Percentiles rank a stretch among this genome's conserved stretches.
Evolutionary conservation across 345 rosid genomes (phyloP).

Genomic region (Microthlaspi erraticum): DNA sequence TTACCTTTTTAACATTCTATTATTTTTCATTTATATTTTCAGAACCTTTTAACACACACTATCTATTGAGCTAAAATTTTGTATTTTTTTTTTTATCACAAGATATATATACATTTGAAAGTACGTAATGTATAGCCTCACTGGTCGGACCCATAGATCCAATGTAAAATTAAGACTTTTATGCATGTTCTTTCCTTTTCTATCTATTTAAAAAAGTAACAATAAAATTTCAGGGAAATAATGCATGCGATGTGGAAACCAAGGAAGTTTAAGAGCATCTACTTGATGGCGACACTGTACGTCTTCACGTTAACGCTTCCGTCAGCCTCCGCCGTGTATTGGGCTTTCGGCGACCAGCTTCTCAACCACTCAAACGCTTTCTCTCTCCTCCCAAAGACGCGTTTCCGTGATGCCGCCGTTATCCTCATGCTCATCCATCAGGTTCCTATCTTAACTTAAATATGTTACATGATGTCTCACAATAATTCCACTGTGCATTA

Average conservation of each 20-base stretch:
- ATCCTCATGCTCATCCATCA: conserved; percentile 96
- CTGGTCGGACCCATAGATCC: conserved; percentile 33
- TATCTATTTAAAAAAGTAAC: background rate
- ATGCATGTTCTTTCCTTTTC: conserved; percentile 3
- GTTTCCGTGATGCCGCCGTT: conserved; percentile 88
- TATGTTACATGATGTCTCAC: background rate
- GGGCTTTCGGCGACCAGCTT: conserved; percentile 94
- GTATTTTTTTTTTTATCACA: background rate
- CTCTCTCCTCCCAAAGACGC: conserved; percentile 79
- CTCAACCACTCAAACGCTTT: conserved; percentile 93
- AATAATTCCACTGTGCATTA: conserved; percentile 12
- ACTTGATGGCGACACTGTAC: conserved; percentile 87
- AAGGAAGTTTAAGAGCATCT: conserved; percentile 88
- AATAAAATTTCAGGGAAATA: conserved; percentile 65
- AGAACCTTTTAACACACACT: background rate
- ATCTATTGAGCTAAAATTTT: background rate
- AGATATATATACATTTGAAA: background rate
- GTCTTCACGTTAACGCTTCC: conserved; percentile 94
- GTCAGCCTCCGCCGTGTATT: conserved; percentile 89
- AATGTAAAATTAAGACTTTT: conserved; percentile 1
- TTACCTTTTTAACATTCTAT: conserved; percentile 17
- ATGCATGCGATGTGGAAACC: conserved; percentile 99
- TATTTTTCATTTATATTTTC: background rate
- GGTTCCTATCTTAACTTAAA: conserved; percentile 49
- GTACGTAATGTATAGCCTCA: conserved; percentile 21